A percentile compares a stretch with the other conserved stretches of the same genome.
phyloP scores from a whole-genome alignment of 2,329 filamentous ascomycete species.

The Beauveria brongniartii region DNA sequence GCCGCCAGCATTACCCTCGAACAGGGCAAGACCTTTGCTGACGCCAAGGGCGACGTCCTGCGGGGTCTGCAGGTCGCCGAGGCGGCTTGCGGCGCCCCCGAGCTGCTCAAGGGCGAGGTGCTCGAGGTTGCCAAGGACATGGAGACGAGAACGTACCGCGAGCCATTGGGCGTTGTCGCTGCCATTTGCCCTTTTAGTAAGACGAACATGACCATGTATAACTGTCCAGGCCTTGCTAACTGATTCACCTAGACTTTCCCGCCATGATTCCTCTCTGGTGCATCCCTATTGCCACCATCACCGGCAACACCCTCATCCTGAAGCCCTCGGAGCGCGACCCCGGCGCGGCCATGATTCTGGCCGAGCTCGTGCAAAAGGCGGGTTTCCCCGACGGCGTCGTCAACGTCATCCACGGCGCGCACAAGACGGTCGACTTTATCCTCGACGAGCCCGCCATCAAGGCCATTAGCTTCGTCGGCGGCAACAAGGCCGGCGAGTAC shows the following conservation, averaged over 20 bases:
- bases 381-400: constrained; percentile 76
- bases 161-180: constrained; percentile 72
- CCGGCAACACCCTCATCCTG: constrained; percentile 74
- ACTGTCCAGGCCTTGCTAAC: constrained; percentile 9
- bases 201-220: constrained; percentile 22
- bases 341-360: constrained; percentile 77
- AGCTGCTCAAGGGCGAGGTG: constrained; percentile 74
- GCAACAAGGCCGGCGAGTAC: constrained; percentile 84
- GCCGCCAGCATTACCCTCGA: constrained; percentile 80
- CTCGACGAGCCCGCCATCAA: constrained; percentile 79
- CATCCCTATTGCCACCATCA: constrained; percentile 76
- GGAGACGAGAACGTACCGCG: constrained; percentile 76
- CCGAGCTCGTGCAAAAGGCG: constrained; percentile 70
- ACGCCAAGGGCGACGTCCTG: constrained; percentile 74
- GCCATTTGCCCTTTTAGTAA: constrained; percentile 82
- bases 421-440: constrained; percentile 78
- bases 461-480: constrained; percentile 78
- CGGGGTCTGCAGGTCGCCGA: constrained; percentile 79
- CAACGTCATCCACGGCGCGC: constrained; percentile 74
- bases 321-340: constrained; percentile 85
- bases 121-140: constrained; percentile 84
- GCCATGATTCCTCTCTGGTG: constrained; percentile 93
- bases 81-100: constrained; percentile 71
- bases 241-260: constrained; percentile 59
- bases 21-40: constrained; percentile 82